These are phyloP conservation scores for Lolium perenne DNA, from an alignment of 176 grass and related monocot species.

Conservation along the genomic window DNA sequence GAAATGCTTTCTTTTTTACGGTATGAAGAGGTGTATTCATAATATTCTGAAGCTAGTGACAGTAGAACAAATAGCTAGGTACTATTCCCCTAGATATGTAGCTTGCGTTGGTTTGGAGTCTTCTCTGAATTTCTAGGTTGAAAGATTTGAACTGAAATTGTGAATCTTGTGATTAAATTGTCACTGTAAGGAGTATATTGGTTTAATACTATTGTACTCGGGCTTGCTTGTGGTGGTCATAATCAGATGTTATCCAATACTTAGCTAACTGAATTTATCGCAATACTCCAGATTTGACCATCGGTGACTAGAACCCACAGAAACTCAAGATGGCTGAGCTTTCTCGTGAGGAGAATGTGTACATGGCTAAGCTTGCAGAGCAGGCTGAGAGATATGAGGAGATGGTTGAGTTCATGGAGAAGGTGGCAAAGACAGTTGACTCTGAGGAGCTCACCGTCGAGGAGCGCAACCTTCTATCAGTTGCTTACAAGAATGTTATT, in stretches of 20 bases:
- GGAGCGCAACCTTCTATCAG: slow-evolving; percentile 55
- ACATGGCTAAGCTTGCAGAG: slow-evolving; percentile 63
- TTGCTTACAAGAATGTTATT: slow-evolving; percentile 66
- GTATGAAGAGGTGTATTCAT: background rate
- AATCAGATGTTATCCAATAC: background rate
- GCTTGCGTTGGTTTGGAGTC: background rate
- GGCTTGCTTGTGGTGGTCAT: background rate
- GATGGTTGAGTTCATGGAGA: slow-evolving; percentile 64
- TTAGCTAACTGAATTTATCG: slow-evolving; percentile 19
- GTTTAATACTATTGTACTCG: background rate
- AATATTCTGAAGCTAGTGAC: background rate
- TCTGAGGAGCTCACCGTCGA: slow-evolving; percentile 53
- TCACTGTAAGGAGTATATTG: background rate
- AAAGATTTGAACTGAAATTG: background rate
- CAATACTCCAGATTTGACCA: slow-evolving; percentile 28
- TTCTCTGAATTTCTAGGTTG: background rate
- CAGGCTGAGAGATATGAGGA: slow-evolving; percentile 62
- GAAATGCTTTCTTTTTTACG: background rate
- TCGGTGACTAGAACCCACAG: slow-evolving; percentile 19
- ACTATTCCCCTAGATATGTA: background rate
- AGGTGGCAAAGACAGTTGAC: slow-evolving; percentile 45
- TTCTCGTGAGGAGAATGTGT: slow-evolving; percentile 59
- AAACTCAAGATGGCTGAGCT: slow-evolving; percentile 54
- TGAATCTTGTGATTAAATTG: background rate
- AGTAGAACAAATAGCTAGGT: background rate